A percentile compares a stretch with the other conserved stretches of the same genome.
phyloP scores from a whole-genome alignment of 495 filamentous ascomycete genomes.

The Cryomyces minteri region DNA sequence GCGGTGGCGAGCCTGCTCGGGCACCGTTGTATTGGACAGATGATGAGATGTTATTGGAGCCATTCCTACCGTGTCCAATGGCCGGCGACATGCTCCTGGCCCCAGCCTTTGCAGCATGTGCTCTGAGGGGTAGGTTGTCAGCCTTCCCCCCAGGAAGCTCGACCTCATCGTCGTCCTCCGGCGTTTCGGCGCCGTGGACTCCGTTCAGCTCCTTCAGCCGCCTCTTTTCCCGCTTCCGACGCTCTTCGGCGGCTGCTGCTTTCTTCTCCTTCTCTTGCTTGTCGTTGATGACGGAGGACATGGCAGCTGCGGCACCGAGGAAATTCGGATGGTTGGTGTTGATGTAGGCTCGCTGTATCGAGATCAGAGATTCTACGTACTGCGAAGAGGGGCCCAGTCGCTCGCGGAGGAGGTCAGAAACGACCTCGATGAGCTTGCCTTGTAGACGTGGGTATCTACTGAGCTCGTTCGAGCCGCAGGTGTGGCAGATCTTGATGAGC shows the following conservation, averaged over 20 bases:
- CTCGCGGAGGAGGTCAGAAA: conserved; percentile 89
- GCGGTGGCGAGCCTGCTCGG: conserved; percentile 42
- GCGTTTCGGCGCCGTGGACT: conserved; percentile 53
- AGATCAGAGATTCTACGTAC: conserved; percentile 92
- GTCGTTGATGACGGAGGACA: conserved; percentile 85
- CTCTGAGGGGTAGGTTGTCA: conserved; percentile 36
- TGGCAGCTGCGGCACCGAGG: conserved; percentile 90
- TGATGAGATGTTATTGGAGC: conserved; percentile 19
- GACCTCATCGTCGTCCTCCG: conserved; percentile 55
- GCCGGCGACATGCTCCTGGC: conserved; percentile 65
- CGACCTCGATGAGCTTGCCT: conserved; percentile 93
- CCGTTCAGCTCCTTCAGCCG: conserved; percentile 60
- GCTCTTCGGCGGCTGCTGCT: conserved; percentile 58
- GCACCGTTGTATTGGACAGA: conserved; percentile 49
- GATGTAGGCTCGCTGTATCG: conserved; percentile 95
- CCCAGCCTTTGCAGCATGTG: conserved; percentile 35
- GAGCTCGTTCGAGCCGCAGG: conserved; percentile 88
- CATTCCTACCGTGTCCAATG: conserved; percentile 38
- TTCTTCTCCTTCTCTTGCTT: conserved; percentile 89
- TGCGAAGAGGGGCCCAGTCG: conserved; percentile 68
- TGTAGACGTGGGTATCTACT: conserved; percentile 84
- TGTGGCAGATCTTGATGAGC: conserved; percentile 98
- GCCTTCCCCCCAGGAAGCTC: conserved; percentile 20
- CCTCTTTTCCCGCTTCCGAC: conserved; percentile 64
- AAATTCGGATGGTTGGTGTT: conserved; percentile 99